Evolutionary conservation across 164 flowering plant species (phyloP), one percentile per base, ranked within the genome.

Genomic region (Sextonia rubra): DNA sequence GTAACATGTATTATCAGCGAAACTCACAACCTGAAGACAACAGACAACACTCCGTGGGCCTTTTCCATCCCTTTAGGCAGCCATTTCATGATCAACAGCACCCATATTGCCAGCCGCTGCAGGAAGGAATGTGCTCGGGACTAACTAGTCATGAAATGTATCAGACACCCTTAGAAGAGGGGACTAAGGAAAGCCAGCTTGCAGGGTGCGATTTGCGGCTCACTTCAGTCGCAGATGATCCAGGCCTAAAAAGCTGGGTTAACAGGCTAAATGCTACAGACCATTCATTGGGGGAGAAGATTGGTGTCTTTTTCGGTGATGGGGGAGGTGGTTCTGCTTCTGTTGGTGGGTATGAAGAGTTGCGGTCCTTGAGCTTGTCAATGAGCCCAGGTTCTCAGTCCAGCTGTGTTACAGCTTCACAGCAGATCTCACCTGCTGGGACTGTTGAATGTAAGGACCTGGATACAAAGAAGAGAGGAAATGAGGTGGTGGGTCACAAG

Each of bases 371-470:
- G 30, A 90, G 86, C 79, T 79, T 91, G 84, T 88, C 94, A 12
- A 89, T 89, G 92, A 91, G 97, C 75, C 94, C 94, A 60, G 91
- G 92, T 60, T 91, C 97, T 4, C 92, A 87, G 75, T 87, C 92
- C 3, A 88, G 92, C 76, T 83, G 88, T 70, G 82, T 86, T 6
- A 83, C 91, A 12, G 87, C 85, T 60, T 79, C 89, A 63, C 74
- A 79, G 60, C 71, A 61, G 71, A 84, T 85, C 71, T 82, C 88
- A 27, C 80, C 84, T 6, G 29, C 80, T 75, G 83, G 70, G 1
- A 44, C 74, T 52, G 58, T 20, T 30, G 87, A 80, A 11, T 68
- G 71, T 58, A 75, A 70, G 44, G 78, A 79, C n/a, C 66, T 84
- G 73, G 89, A 84, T 49, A 70, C 91, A 11, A 91, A 85, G 85